Percentiles rank a stretch among this genome's conserved stretches.
Conservation (phyloP, 257 asterid species). For the Scutellaria minor region DNA sequence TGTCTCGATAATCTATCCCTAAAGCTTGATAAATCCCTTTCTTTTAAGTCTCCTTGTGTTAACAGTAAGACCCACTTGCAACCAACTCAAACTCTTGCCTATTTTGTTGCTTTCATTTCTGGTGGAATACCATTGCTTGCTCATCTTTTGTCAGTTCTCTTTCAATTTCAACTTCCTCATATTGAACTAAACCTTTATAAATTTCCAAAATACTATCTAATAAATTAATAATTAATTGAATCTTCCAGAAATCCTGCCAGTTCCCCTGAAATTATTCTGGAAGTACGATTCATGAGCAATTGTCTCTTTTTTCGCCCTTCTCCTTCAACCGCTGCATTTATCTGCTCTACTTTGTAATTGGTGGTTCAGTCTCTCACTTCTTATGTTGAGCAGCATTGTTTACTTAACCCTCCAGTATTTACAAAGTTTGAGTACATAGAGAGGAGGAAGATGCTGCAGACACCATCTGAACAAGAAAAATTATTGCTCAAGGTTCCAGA, state of each 20-base stretch:
- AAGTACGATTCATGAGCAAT: slow-evolving; percentile 25
- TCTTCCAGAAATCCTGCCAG: slow-evolving; percentile 2
- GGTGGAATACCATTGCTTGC: neutral
- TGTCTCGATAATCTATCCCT: neutral
- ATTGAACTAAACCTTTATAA: neutral
- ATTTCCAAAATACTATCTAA: neutral
- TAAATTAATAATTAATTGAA: neutral
- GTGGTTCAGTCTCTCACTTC: slow-evolving; percentile 7
- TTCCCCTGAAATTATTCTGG: slow-evolving; percentile 1
- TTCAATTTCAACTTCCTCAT: neutral
- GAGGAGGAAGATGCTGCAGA: slow-evolving; percentile 65
- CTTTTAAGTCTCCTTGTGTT: neutral
- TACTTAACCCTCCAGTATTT: slow-evolving; percentile 55
- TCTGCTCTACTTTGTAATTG: slow-evolving; percentile 18
- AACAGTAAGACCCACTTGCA: neutral
- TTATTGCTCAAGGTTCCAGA: slow-evolving; percentile 61
- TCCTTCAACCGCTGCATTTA: slow-evolving; percentile 6
- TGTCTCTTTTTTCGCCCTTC: neutral
- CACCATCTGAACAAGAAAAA: slow-evolving; percentile 71
- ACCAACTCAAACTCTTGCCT: neutral
- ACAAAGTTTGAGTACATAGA: slow-evolving; percentile 66
- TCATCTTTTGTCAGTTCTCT: neutral
- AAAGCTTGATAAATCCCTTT: neutral
- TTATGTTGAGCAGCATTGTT: slow-evolving; percentile 38
- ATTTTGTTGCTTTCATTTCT: neutral